phyloP scores from a whole-genome alignment of 2,329 filamentous ascomycete species.

The Calonectria pauciramosa region DNA sequence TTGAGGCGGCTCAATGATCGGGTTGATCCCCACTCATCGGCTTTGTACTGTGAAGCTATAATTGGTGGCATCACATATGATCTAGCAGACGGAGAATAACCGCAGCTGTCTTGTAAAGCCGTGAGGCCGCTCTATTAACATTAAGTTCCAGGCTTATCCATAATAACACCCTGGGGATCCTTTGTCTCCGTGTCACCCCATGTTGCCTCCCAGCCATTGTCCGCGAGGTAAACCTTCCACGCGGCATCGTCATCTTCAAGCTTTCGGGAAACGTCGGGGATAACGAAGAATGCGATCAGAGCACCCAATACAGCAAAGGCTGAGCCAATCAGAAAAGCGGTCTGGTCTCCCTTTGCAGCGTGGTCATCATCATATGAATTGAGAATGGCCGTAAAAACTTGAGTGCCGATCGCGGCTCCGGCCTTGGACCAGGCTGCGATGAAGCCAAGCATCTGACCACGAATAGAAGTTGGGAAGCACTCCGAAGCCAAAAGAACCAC shows the following conservation, averaged over 20 bases:
- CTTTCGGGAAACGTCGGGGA: conserved; percentile 42
- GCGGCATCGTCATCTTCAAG: conserved; percentile 48
- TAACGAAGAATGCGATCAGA: conserved; percentile 39
- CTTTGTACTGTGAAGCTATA: background rate
- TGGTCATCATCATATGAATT: conserved; percentile 54
- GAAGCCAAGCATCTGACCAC: conserved; percentile 64
- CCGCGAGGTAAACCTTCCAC: conserved; percentile 47
- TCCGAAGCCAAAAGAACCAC: conserved; percentile 58
- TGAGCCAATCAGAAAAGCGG: conserved; percentile 64
- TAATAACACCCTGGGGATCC: conserved; percentile 38
- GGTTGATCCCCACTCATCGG: background rate
- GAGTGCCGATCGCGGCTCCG: conserved; percentile 63
- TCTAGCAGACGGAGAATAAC: background rate
- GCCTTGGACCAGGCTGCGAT: conserved; percentile 63
- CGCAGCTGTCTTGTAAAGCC: background rate
- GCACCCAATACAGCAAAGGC: conserved; percentile 63
- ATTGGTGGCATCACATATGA: background rate
- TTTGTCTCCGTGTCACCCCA: conserved; percentile 47
- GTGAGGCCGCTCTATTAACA: no score
- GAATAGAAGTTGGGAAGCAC: conserved; percentile 63
- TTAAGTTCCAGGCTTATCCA: conserved; percentile 15
- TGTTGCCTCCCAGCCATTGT: conserved; percentile 45
- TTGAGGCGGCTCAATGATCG: background rate
- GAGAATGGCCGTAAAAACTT: conserved; percentile 66
- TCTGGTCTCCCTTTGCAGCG: conserved; percentile 60